Percentiles rank a stretch among this genome's conserved stretches.
phyloP scores from a whole-genome alignment of 1,284 basidiomycete species.

The Tilletiopsis washingtonensis region DNA sequence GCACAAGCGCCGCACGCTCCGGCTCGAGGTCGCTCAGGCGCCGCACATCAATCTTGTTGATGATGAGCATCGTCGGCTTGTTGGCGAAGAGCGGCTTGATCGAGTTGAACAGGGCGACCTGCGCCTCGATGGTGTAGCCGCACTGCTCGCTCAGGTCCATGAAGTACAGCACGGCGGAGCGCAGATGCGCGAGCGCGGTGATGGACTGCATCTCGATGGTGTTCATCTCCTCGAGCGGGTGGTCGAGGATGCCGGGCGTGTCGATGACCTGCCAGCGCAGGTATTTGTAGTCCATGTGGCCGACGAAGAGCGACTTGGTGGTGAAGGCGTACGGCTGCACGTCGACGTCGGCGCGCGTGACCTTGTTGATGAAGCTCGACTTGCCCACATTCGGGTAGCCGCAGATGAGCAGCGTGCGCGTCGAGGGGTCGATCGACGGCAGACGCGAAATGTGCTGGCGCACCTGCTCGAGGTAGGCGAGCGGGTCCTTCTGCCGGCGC shows the following conservation, averaged over 20 bases:
- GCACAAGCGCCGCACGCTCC: constrained; percentile 32
- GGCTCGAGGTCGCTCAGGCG: constrained; percentile 36
- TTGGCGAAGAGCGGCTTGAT: constrained; percentile 47
- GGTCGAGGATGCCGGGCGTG: constrained; percentile 46
- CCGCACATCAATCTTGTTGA: constrained; percentile 45
- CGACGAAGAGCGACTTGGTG: constrained; percentile 47
- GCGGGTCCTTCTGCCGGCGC: constrained; percentile 46
- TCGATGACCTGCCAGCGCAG: constrained; percentile 47
- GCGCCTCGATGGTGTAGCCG: constrained; percentile 46
- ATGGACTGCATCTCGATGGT: constrained; percentile 48
- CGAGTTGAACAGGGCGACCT: constrained; percentile 46
- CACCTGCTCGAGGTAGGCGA: constrained; percentile 47
- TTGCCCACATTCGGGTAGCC: constrained; percentile 48
- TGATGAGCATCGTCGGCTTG: constrained; percentile 45
- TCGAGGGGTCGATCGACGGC: constrained; percentile 43
- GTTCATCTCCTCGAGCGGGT: constrained; percentile 48
- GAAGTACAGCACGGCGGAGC: constrained; percentile 46
- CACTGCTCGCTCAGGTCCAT: constrained; percentile 48
- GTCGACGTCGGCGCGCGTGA: constrained; percentile 45
- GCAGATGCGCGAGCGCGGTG: constrained; percentile 44
- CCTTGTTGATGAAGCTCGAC: constrained; percentile 47
- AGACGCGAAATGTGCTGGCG: constrained; percentile 48
- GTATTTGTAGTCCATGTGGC: constrained; percentile 48
- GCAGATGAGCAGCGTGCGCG: constrained; percentile 43
- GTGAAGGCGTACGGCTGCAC: constrained; percentile 48